Percentiles rank a stretch among this genome's conserved stretches.
Conservation (phyloP, 2,329 filamentous ascomycete species). For the Aureobasidium sp. region DNA sequence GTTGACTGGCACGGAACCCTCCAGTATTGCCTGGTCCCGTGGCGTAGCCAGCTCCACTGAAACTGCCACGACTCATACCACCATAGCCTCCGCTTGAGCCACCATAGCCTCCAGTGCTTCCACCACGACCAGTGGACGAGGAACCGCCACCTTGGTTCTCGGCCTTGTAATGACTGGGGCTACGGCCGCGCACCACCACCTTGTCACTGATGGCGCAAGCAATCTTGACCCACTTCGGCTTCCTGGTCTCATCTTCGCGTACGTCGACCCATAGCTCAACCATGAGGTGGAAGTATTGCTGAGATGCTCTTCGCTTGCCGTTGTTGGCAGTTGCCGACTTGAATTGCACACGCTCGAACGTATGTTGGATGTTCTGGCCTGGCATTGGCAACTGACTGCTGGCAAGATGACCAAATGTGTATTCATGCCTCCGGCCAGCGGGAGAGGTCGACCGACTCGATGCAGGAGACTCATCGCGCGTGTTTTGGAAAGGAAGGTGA, state of each 20-base stretch:
- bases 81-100: constrained; percentile 21
- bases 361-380: constrained; percentile 39
- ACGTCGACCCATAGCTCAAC: constrained; percentile 73
- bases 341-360: constrained; percentile 87
- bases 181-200: constrained; percentile 80
- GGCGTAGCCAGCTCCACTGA: constrained; percentile 10
- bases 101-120: constrained; percentile 42
- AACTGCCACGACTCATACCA: constrained; percentile 21
- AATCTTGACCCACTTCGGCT: constrained; percentile 58
- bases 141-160: constrained; percentile 51
- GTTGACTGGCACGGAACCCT: constrained; percentile 21
- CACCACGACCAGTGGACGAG: constrained; percentile 45
- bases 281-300: constrained; percentile 88
- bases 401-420: constrained; percentile 7
- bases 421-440: constrained; percentile 4
- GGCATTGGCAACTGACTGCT: constrained; percentile 17
- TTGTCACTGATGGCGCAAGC: constrained; percentile 65
- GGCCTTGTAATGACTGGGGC: constrained; percentile 55
- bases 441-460: constrained; percentile 15
- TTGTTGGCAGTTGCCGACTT: constrained; percentile 92
- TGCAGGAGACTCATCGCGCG: not conserved
- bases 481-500: constrained; percentile 34
- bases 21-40: constrained; percentile 17
- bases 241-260: constrained; percentile 33
- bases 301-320: constrained; percentile 77